phyloP scores from a whole-genome alignment of 495 filamentous ascomycete species.

The Thozetella sp. region DNA sequence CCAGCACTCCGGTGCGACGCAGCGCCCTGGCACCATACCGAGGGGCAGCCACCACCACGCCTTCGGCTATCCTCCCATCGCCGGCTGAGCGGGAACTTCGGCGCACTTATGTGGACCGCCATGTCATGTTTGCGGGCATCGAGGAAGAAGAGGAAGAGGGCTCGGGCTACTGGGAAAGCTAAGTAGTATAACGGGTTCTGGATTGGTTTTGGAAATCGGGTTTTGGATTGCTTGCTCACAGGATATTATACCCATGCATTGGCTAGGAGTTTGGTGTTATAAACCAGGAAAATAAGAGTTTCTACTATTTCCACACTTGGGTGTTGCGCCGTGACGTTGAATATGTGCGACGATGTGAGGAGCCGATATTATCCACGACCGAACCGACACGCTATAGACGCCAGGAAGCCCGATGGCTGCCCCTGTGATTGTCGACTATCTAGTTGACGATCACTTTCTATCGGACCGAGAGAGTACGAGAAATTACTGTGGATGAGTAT shows the following conservation, averaged over 20 bases:
- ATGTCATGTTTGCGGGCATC: constrained; percentile 27
- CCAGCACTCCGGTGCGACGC: not conserved
- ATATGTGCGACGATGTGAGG: too few species aligned
- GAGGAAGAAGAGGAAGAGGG: constrained; percentile 23
- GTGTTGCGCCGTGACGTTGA: too few species aligned
- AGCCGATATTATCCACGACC: too few species aligned
- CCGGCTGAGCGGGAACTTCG: constrained; percentile 28
- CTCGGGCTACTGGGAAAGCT: not conserved
- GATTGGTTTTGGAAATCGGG: constrained; percentile 8
- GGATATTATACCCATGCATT: not conserved
- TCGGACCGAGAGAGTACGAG: too few species aligned
- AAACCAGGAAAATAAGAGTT: too few species aligned
- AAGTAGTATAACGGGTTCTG: too few species aligned
- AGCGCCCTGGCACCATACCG: not conserved
- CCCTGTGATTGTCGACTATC: too few species aligned
- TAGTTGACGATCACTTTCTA: too few species aligned
- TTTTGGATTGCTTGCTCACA: not conserved
- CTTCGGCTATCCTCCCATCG: constrained; percentile 25
- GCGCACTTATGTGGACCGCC: constrained; percentile 15
- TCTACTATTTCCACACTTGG: too few species aligned
- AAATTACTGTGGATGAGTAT: too few species aligned
- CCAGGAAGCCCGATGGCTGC: too few species aligned
- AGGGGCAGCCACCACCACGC: constrained; percentile 18
- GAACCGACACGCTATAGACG: too few species aligned
- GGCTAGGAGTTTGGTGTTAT: not conserved